Evolutionary conservation across 495 filamentous ascomycete genomes (phyloP).

Genomic region (Penicillium ochrochloron): DNA sequence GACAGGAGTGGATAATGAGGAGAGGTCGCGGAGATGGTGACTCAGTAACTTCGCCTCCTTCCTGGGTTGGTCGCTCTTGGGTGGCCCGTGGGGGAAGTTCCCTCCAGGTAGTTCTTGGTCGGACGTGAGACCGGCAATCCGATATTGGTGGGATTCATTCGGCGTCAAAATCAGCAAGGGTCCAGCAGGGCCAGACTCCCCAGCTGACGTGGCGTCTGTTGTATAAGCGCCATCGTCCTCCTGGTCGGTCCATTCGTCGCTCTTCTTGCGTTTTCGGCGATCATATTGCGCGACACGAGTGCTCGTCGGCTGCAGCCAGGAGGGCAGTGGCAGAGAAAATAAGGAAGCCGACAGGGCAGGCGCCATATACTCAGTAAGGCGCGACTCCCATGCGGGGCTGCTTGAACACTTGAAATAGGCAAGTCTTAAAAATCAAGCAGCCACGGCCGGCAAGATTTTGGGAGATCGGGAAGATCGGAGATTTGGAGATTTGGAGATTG

Average conservation of each 20-base stretch:
- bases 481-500: constrained; percentile 15
- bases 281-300: constrained; percentile 45
- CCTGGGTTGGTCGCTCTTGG: constrained; percentile 20
- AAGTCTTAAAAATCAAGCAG: background rate
- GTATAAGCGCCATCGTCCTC: constrained; percentile 35
- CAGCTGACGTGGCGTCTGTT: constrained; percentile 41
- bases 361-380: constrained; percentile 36
- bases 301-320: constrained; percentile 43
- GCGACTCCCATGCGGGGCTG: constrained; percentile 22
- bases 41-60: constrained; percentile 12
- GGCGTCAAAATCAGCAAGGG: constrained; percentile 45
- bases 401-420: constrained; percentile 2
- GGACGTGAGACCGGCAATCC: constrained; percentile 49
- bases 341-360: constrained; percentile 38
- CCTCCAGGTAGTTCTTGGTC: constrained; percentile 49
- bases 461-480: constrained; percentile 9
- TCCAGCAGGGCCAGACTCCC: constrained; percentile 30
- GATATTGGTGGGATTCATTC: constrained; percentile 53
- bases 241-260: constrained; percentile 34
- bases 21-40: constrained; percentile 30
- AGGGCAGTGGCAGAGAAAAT: constrained; percentile 49
- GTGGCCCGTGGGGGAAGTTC: constrained; percentile 48
- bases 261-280: constrained; percentile 45
- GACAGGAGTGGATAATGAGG: constrained; percentile 38
- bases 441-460: background rate